A percentile compares a stretch with the other conserved stretches of the same genome.
phyloP scores from a whole-genome alignment of 2,329 filamentous ascomycete genomes.

The Helotiales sp. region DNA sequence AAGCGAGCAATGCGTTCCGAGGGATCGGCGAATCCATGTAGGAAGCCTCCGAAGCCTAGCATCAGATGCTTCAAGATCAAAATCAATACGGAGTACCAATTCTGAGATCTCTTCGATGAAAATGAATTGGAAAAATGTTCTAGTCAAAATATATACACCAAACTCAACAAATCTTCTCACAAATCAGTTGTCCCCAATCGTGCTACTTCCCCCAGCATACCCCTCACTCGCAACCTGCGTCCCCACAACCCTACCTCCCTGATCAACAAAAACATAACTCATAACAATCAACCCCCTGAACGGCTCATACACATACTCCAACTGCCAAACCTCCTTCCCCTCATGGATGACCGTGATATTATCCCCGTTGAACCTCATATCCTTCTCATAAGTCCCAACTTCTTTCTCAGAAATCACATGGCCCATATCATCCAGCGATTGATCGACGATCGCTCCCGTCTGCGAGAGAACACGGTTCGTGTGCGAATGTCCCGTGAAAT shows the following conservation, averaged over 20 bases:
- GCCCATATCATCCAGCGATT: constrained; percentile 59
- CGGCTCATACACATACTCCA: constrained; percentile 59
- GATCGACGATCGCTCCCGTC: constrained; percentile 59
- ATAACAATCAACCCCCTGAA: constrained; percentile 53
- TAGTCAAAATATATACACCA: not conserved
- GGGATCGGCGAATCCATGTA: too few species aligned
- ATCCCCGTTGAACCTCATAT: constrained; percentile 61
- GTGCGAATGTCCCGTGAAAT: constrained; percentile 60
- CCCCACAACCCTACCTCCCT: constrained; percentile 52
- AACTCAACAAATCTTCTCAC: not conserved
- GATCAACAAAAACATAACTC: constrained; percentile 55
- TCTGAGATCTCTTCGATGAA: not conserved
- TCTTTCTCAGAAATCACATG: constrained; percentile 48
- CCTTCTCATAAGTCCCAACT: constrained; percentile 55
- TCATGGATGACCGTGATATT: constrained; percentile 53
- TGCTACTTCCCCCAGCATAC: constrained; percentile 57
- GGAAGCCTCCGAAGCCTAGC: too few species aligned
- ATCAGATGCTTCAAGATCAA: too few species aligned
- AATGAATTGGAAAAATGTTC: not conserved
- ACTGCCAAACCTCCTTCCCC: constrained; percentile 53
- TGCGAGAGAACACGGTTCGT: constrained; percentile 62
- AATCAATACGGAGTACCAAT: too few species aligned
- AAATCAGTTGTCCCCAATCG: constrained; percentile 46
- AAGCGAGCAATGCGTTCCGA: too few species aligned
- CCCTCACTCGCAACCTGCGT: constrained; percentile 58